Evolutionary conservation across 192 early-diverging fungal genomes (phyloP), one percentile per base, ranked within the genome.

Genomic region (Linnemannia exigua): DNA sequence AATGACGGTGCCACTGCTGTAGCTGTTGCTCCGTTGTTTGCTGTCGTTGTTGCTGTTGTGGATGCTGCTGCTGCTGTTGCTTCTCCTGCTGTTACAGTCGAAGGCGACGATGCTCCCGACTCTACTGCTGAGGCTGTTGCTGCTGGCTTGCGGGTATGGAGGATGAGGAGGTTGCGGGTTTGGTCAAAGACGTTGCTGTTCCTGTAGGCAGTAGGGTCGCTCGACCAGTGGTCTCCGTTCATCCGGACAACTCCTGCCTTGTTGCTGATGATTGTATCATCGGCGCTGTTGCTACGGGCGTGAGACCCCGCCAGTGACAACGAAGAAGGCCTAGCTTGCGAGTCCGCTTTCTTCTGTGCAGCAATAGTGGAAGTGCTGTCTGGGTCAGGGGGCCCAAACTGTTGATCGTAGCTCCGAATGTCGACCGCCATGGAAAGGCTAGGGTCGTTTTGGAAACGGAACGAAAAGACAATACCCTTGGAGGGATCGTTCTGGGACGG

Each of bases 321-420:
- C 22, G 46, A 22, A 31, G 67, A 35, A 61, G 77, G 25, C 35
- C 25, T 52, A 68, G 67, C 48, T 46, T 11, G 28, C 15, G 47
- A 69, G 67, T 75, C 74, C 50, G 48, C 37, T 35, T 70, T 67
- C 1, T 48, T 44, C 41, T 44, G 3, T 44, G 41, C 41, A 44
- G 41, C 41, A 44, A 9, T 6, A 44, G 41, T 9, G 9, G 9
- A 46, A 17, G 6, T 25, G 19, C 58, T 67, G 58, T 66, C n/a
- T 37, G 37, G n/a, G 28, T 80, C 72, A 38, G 74, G 22, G 5
- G 74, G 74, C 1, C 68, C 75, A 76, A 82, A 76, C 75, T 83
- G 81, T 61, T 83, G 81, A 76, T 83, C 81, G 36, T 83, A 83
- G 70, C 75, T 83, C 41, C 70, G 75, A 50, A 83, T 83, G 76